A percentile compares a stretch with the other conserved stretches of the same genome.
phyloP scores from a whole-genome alignment of 2,329 filamentous ascomycete species.

The Macrophomina tecta region DNA sequence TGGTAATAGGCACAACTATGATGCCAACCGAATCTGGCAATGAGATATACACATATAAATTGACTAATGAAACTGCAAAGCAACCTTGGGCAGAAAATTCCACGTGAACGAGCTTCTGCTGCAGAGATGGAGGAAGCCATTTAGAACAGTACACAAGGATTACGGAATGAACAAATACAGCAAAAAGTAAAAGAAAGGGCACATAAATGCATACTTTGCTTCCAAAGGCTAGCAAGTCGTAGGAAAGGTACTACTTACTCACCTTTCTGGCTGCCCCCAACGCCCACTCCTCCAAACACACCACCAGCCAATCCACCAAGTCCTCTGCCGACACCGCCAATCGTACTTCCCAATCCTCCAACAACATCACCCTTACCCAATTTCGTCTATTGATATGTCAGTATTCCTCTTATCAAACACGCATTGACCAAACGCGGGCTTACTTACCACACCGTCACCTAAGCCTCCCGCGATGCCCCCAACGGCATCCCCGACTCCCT shows the following conservation, averaged over 20 bases:
- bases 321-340: conserved; percentile 48
- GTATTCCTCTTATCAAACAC: neutral
- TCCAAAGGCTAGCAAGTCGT: neutral
- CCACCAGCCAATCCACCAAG: conserved; percentile 46
- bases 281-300: conserved; percentile 28
- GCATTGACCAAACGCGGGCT: neutral
- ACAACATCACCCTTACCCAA: conserved; percentile 53
- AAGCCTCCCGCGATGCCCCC: conserved; percentile 49
- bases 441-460: conserved; percentile 47
- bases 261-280: conserved; percentile 36
- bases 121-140: no score
- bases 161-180: neutral
- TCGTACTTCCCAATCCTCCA: conserved; percentile 49
- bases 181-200: no score
- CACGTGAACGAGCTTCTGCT: no score
- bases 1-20: no score
- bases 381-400: conserved; percentile 37
- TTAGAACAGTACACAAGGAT: no score
- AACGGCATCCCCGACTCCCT: conserved; percentile 47
- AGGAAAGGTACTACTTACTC: neutral
- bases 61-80: no score
- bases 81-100: no score
- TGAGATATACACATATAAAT: no score
- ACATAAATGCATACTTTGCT: no score
- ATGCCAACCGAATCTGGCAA: no score